phyloP scores from a whole-genome alignment of 1,284 basidiomycete genomes.

The Moniliella sp. region DNA sequence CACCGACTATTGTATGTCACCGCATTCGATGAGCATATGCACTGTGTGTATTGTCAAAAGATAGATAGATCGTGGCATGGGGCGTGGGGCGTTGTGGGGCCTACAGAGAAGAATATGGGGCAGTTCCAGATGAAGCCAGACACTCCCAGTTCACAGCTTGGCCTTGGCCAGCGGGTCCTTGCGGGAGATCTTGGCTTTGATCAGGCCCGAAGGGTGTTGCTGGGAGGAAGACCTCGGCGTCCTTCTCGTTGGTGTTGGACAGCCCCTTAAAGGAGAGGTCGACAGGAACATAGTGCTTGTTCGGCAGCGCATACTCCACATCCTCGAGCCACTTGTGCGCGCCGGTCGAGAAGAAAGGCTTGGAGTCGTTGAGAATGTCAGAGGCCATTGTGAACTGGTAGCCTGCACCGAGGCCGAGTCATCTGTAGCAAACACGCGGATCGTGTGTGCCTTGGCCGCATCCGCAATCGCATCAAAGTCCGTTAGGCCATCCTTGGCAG shows the following conservation, averaged over 20 bases:
- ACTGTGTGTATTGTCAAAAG: too few species aligned
- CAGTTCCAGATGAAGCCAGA: too few species aligned
- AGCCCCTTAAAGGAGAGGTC: constrained; percentile 18
- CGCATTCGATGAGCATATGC: too few species aligned
- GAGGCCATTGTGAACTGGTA: constrained; percentile 68
- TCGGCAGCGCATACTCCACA: constrained; percentile 60
- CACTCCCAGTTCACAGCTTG: too few species aligned
- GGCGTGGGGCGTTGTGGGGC: too few species aligned
- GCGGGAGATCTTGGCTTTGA: constrained; percentile 14
- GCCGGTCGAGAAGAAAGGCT: too few species aligned
- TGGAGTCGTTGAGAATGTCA: constrained; percentile 37
- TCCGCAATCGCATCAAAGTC: constrained; percentile 36
- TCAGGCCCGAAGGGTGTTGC: constrained; percentile 20
- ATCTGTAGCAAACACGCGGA: constrained; percentile 63
- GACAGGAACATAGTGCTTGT: constrained; percentile 40
- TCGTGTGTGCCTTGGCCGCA: constrained; percentile 46
- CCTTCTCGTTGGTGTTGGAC: constrained; percentile 17
- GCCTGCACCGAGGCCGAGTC: constrained; percentile 82
- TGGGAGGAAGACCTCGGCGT: constrained; percentile 24
- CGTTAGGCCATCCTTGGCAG: constrained; percentile 7
- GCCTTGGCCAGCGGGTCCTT: background rate
- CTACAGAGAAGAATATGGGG: too few species aligned
- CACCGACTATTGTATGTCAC: too few species aligned
- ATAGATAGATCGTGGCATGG: too few species aligned
- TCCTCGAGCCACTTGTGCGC: constrained; percentile 46